These are phyloP conservation scores for Starmerella vitae DNA, from an alignment of 805 yeast genomes.

Conservation along the genomic window DNA sequence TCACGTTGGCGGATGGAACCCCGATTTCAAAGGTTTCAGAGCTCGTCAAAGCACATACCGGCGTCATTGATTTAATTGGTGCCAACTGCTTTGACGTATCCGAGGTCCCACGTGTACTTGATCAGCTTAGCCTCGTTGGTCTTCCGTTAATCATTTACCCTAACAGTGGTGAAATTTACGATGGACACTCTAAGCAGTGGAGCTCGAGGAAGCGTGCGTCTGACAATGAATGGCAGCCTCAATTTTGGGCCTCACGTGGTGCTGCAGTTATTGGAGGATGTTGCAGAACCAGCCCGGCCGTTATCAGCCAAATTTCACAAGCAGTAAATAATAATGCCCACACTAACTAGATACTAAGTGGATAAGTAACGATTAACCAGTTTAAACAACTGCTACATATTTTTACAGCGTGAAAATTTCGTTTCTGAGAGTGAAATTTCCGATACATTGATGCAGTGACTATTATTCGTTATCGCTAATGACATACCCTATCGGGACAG, in stretches of 20 bases:
- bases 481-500: too few relatives aligned
- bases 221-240: constrained; percentile 27
- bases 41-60: constrained; percentile 22
- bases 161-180: constrained; percentile 59
- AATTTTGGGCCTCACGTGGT: constrained; percentile 33
- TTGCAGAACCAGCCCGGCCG: constrained; percentile 53
- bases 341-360: not conserved
- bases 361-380: too few relatives aligned
- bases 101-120: constrained; percentile 32
- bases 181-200: constrained; percentile 37
- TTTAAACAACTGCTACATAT: too few relatives aligned
- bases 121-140: constrained; percentile 23
- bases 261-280: constrained; percentile 59
- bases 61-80: constrained; percentile 36
- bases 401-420: too few relatives aligned
- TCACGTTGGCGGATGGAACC: constrained; percentile 40
- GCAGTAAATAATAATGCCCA: not conserved
- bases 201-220: constrained; percentile 9
- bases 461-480: too few relatives aligned
- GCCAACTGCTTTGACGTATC: constrained; percentile 51
- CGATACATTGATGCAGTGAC: too few relatives aligned
- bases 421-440: too few relatives aligned
- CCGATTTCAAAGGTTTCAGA: constrained; percentile 28
- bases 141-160: constrained; percentile 50
- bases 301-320: constrained; percentile 21